phyloP scores from a whole-genome alignment of 2,329 filamentous ascomycete genomes.

The Exophiala lecanii-corni region DNA sequence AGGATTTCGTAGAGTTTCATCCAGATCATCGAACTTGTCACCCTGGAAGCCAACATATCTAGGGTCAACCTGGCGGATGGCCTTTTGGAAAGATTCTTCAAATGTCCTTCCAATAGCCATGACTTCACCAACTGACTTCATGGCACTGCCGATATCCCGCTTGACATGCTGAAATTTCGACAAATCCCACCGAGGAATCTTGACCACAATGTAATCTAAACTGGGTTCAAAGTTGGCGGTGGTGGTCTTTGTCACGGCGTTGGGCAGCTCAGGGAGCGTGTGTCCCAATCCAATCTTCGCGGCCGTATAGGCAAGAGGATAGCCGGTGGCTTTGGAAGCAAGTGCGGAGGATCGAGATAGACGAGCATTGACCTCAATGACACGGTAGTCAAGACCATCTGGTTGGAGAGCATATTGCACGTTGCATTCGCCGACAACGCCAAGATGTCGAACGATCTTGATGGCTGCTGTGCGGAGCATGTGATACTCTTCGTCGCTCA shows the following conservation, averaged over 20 bases:
- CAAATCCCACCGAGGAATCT: constrained; percentile 97
- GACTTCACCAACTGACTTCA: constrained; percentile 99
- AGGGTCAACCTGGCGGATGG: constrained; percentile 93
- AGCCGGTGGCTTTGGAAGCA: constrained; percentile 96
- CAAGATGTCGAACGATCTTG: constrained; percentile 95
- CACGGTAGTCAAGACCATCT: constrained; percentile 93
- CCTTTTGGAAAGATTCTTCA: constrained; percentile 98
- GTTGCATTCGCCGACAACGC: constrained; percentile 97
- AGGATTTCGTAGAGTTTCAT: constrained; percentile 83
- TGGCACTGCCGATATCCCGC: constrained; percentile 92
- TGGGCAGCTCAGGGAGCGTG: constrained; percentile 90
- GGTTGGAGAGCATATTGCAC: constrained; percentile 96
- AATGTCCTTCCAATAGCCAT: constrained; percentile 99
- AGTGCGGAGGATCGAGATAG: constrained; percentile 94
- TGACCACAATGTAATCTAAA: constrained; percentile 95
- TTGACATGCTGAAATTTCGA: constrained; percentile 99
- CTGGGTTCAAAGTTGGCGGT: constrained; percentile 98
- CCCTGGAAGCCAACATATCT: constrained; percentile 90
- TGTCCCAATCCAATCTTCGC: constrained; percentile 97
- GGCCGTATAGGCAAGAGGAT: constrained; percentile 93
- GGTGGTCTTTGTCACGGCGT: constrained; percentile 96
- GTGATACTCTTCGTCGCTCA: constrained; percentile 98
- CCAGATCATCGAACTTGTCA: constrained; percentile 88
- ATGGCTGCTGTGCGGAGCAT: constrained; percentile 97
- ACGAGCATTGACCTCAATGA: constrained; percentile 98